Evolutionary conservation across 169 alveolate genomes (phyloP), one percentile per base, ranked within the genome.

Genomic region (Plasmodium sp.): DNA sequence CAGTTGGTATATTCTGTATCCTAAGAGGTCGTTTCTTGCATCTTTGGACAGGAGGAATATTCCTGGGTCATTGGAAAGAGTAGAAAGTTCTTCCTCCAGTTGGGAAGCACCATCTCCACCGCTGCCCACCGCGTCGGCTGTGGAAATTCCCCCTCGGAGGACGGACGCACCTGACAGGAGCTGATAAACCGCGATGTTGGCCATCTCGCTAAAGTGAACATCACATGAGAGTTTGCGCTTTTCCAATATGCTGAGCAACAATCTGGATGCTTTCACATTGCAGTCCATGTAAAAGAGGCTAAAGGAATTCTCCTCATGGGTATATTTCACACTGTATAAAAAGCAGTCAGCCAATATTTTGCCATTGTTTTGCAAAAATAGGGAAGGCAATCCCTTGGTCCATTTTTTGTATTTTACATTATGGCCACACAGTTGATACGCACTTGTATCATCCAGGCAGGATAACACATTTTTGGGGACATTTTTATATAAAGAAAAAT

Each of bases 301-400:
- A 84, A 84, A 84, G 27, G 67, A 9, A 18, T 12, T 43, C 16
- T 56, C 58, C 36, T 86, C 93, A 86, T 77, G 45, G 14, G 45
- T 86, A 75, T 86, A 77, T 45, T 33, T 77, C 77, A 86, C 43
- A 58, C 92, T 84, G 80, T 79, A 92, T 71, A 96, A 79, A 33
- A 96, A 83, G 31, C 96, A 95, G 56, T 96, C 98, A 33, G 92
- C 73, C 84, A 79, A 83, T 75, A 96, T 95, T 72, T 93, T 93
- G 48, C 98, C 98, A 92, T 93, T 93, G 33, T 96, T 92, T 54
- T 93, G 91, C 18, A 96, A 84, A 74, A 96, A 96, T 80, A 96
- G 67, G 79, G 93, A 86, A 56, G 93, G 93, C 34, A 86, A 71
- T 6, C 93, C 93, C 39, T 34, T 10, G 5, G 62, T 58, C 48